phyloP scores from a whole-genome alignment of 2,329 filamentous ascomycete species.

The Metarhizium brunneum region DNA sequence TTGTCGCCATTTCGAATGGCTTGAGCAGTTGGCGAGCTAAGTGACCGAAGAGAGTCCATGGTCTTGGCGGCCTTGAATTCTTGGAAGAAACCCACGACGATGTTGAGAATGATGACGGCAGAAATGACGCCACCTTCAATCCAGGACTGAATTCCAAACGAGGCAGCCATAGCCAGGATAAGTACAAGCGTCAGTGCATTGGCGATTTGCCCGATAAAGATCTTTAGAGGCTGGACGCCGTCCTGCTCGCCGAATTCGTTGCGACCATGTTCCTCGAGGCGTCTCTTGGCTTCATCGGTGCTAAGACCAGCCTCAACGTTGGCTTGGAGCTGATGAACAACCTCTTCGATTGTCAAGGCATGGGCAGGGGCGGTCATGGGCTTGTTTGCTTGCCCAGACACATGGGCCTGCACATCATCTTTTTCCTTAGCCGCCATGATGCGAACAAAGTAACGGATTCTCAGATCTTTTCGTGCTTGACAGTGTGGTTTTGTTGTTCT shows the following conservation, averaged over 20 bases:
- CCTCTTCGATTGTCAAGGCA: slow-evolving; percentile 41
- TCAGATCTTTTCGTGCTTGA: not conserved
- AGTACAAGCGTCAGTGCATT: slow-evolving; percentile 61
- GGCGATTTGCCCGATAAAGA: slow-evolving; percentile 55
- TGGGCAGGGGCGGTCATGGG: slow-evolving; percentile 55
- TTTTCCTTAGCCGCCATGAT: slow-evolving; percentile 16
- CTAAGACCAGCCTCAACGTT: slow-evolving; percentile 49
- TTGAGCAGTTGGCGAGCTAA: slow-evolving; percentile 34
- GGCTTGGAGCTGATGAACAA: slow-evolving; percentile 45
- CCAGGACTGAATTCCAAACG: slow-evolving; percentile 47
- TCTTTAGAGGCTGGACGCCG: slow-evolving; percentile 52
- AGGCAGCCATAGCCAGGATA: slow-evolving; percentile 47
- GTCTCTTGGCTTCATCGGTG: slow-evolving; percentile 39
- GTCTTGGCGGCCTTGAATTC: slow-evolving; percentile 39
- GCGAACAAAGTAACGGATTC: not conserved
- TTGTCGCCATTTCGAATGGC: slow-evolving; percentile 32
- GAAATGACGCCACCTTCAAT: slow-evolving; percentile 52
- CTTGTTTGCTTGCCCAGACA: slow-evolving; percentile 34
- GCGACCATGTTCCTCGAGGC: slow-evolving; percentile 46
- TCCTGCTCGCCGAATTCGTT: slow-evolving; percentile 55
- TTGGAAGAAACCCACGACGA: slow-evolving; percentile 40
- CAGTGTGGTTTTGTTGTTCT: not conserved
- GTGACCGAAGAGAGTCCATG: slow-evolving; percentile 36
- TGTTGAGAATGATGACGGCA: slow-evolving; percentile 48
- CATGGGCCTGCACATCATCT: slow-evolving; percentile 13